Evolutionary conservation across 257 asterid species (phyloP), one percentile per base, ranked within the genome.

Genomic region (Nicotiana tomentosiformis): DNA sequence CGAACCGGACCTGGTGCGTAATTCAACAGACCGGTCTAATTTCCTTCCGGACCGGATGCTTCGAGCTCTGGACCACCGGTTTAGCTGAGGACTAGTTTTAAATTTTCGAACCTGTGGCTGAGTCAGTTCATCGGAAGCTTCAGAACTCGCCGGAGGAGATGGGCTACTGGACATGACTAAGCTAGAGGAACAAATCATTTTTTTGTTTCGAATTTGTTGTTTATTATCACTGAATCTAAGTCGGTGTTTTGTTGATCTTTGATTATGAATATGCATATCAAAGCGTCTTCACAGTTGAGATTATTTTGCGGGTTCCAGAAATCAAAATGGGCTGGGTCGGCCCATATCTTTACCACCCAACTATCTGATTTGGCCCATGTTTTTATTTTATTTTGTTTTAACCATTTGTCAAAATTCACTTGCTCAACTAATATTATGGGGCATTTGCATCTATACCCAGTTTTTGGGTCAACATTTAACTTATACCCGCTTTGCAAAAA

Each of bases 31-130:
- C 49, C 97, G 97, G 74, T 86, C 86, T 69, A 95, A 83, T 88
- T 90, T 95, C 70, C 90, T 86, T 55, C 99, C 97, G 26, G 98
- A 93, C 32, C 99, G 90, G 17, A 95, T 85, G 74, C 94, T 85
- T 43, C 98, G 97, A 80, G 97, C 99, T 85, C 97, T 87, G 82
- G 98, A 92, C 99, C 99, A 94, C 15, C 95, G 97, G 89, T 82
- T 94, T 33, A 96, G 88, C 90, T 90, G 98, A 64, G 97, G 96
- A 80, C 97, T 94, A 14, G 90, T 16, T 82, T 88, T 91, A 86
- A 89, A 58, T 79, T 80, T 87, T 70, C 93, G 92, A 4, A 89
- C 17, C 64, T 69, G 91, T 5, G 88, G 69, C 26, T 83, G 82
- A 26, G 91, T 58, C 15, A 91, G 78, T 29, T 79, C 76, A 37